Conservation (phyloP, 805 yeast species). For the Candida qinlingensis region DNA sequence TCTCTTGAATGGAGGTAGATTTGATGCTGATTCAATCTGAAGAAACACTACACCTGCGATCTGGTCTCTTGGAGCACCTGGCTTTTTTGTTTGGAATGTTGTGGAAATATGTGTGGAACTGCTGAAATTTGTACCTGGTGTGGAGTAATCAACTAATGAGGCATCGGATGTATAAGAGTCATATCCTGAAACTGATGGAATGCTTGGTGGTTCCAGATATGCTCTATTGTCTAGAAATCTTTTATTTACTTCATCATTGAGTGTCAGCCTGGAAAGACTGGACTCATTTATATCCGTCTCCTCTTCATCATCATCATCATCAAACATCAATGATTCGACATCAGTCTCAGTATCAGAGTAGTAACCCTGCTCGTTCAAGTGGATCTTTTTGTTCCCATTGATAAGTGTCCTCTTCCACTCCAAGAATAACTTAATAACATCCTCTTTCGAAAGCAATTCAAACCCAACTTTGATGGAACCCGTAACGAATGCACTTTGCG, state of each 20-base stretch:
- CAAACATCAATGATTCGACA: slow-evolving; percentile 19
- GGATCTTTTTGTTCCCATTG: slow-evolving; percentile 1
- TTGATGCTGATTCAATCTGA: slow-evolving; percentile 68
- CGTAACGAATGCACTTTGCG: slow-evolving; percentile 39
- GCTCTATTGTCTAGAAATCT: background rate
- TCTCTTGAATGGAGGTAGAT: slow-evolving; percentile 72
- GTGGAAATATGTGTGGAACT: background rate
- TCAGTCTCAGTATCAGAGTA: slow-evolving; percentile 25
- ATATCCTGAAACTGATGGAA: slow-evolving; percentile 1
- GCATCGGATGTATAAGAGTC: slow-evolving; percentile 4
- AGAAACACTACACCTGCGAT: slow-evolving; percentile 64
- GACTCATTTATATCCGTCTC: background rate
- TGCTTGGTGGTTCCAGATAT: background rate
- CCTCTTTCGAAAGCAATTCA: slow-evolving; percentile 28
- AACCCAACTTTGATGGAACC: slow-evolving; percentile 42
- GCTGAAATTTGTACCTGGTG: background rate
- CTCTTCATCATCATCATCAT: slow-evolving; percentile 6
- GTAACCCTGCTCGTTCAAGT: slow-evolving; percentile 21
- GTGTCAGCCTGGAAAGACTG: background rate
- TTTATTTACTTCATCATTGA: background rate
- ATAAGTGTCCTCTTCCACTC: slow-evolving; percentile 16
- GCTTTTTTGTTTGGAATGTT: background rate
- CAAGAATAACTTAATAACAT: slow-evolving; percentile 15
- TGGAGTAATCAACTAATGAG: background rate
- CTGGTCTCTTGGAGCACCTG: background rate